Evolutionary conservation across 169 alveolate genomes (phyloP), one percentile per base, ranked within the genome.

Genomic region (Ichthyophthirius multifiliis): DNA sequence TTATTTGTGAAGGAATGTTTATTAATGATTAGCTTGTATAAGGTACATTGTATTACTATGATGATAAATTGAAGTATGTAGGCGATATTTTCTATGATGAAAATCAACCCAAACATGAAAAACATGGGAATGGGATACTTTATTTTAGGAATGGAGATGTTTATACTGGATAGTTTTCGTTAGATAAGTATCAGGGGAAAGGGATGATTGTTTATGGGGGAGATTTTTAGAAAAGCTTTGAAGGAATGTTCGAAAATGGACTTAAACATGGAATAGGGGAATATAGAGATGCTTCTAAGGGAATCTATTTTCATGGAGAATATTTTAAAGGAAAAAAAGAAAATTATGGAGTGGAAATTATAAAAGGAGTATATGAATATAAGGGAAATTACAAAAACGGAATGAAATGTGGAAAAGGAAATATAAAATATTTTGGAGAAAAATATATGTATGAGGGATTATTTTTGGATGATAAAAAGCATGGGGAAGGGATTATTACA

Each of bases 391-490:
- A 27, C 31, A 55, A 55, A 55, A 39, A 55, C 0, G 71, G 71
- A 10, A 55, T 27, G 13, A 55, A 55, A 27, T 23, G 13, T 55
- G 71, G 71, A 0, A 5, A 23, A 1, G 71, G 71, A 27, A 39
- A 27, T 0, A 55, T 55, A 13, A 6, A 20, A n/a, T 55, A 55
- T 7, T 5, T 10, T 27, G 18, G 13, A 27, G 71, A 39, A 18
- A 55, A 55, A 55, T 27, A 27, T 15, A 55, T 27, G 31, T 55
- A 55, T 55, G 43, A 55, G 9, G 71, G 71, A 12, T 6, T 1
- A 16, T 55, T 55, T 55, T 34, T 27, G 39, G 71, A 55, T 23
- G 71, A 55, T 55, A 55, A 55, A 55, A 55, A 55, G 43, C 71
- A 55, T 55, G 71, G 71, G 0, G 43, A 7, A 0, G 71, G 71